Evolutionary conservation across 192 early-diverging fungal species (phyloP).

Genomic region (Tieghemiomyces parasiticus): DNA sequence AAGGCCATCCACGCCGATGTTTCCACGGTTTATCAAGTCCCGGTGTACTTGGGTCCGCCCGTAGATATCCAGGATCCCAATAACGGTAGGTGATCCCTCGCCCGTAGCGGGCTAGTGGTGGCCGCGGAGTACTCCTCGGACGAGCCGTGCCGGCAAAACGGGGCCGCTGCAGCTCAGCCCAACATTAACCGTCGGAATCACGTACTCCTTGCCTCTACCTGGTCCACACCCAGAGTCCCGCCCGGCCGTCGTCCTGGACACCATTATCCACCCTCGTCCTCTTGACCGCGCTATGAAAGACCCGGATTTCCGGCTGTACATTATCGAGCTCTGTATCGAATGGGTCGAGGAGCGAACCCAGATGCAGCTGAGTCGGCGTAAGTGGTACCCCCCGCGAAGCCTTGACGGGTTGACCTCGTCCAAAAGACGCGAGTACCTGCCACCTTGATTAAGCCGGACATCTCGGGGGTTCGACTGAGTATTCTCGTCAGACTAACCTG

Average conservation of each 20-base stretch:
- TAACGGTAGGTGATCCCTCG: background rate
- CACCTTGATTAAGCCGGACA: too few relatives aligned
- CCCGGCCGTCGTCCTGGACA: background rate
- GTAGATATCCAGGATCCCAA: background rate
- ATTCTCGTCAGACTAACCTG: too few relatives aligned
- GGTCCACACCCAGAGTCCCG: background rate
- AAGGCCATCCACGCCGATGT: conserved; percentile 6
- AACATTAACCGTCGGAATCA: background rate
- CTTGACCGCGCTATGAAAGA: background rate
- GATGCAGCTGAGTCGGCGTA: conserved; percentile 9
- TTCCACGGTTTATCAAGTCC: conserved; percentile 8
- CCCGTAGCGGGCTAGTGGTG: too few relatives aligned
- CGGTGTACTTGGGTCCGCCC: conserved; percentile 1
- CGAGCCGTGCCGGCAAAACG: background rate
- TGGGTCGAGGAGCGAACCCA: conserved; percentile 10
- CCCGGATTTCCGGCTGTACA: conserved; percentile 6
- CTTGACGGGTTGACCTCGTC: too few relatives aligned
- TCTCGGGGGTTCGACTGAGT: too few relatives aligned
- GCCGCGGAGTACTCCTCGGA: too few relatives aligned
- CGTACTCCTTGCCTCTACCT: background rate
- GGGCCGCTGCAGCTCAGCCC: background rate
- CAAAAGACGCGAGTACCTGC: too few relatives aligned
- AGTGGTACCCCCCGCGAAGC: too few relatives aligned
- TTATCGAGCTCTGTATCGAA: conserved; percentile 10
- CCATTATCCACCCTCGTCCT: conserved; percentile 1